Percentiles rank a stretch among this genome's conserved stretches.
These are phyloP conservation scores for Groenewaldozyma tartarivorans DNA, from an alignment of 805 yeast species.

Conservation along the genomic window DNA sequence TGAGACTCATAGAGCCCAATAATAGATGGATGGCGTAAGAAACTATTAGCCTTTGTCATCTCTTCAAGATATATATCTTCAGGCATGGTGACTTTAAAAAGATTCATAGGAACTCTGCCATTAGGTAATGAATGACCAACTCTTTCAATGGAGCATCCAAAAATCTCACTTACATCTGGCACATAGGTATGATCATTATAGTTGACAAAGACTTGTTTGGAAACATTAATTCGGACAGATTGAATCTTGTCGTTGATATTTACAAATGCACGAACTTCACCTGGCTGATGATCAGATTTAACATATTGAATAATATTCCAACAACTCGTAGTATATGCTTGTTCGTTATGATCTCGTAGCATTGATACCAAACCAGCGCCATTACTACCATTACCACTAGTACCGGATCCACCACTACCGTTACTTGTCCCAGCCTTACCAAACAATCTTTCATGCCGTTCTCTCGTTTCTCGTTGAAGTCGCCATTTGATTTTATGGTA, in stretches of 20 bases:
- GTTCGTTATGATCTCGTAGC: conserved; percentile 53
- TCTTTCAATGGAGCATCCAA: conserved; percentile 46
- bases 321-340: conserved; percentile 52
- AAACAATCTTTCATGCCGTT: conserved; percentile 65
- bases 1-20: conserved; percentile 71
- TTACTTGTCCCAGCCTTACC: conserved; percentile 57
- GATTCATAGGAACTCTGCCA: conserved; percentile 39
- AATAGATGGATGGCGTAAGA: conserved; percentile 52
- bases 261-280: conserved; percentile 68
- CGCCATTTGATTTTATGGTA: conserved; percentile 88
- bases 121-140: conserved; percentile 61
- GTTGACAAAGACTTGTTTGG: conserved; percentile 62
- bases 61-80: conserved; percentile 55
- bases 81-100: conserved; percentile 60
- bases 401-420: conserved; percentile 32
- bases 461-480: conserved; percentile 59
- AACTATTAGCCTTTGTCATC: conserved; percentile 44
- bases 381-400: conserved; percentile 42
- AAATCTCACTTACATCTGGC: conserved; percentile 32
- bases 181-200: conserved; percentile 40
- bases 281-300: conserved; percentile 35
- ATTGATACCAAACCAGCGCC: conserved; percentile 42
- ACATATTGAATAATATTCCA: conserved; percentile 80
- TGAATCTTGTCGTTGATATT: conserved; percentile 65
- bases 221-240: conserved; percentile 60